These are phyloP conservation scores for Plasmodium adleri DNA, from an alignment of 169 alveolate genomes.

Conservation along the genomic window DNA sequence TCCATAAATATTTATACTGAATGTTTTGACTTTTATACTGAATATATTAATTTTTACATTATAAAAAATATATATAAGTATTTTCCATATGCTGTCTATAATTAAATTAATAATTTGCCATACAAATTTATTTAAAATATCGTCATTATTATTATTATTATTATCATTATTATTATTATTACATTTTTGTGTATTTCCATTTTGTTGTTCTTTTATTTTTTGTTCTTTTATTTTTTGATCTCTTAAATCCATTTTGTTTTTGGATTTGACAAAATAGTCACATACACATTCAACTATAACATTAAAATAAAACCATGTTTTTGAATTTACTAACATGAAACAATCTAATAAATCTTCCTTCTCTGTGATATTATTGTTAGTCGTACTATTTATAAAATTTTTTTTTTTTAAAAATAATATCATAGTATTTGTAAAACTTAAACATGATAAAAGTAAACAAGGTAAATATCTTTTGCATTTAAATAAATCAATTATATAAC, in stretches of 20 bases:
- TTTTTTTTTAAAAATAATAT: conserved; percentile 69
- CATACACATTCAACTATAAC: conserved; percentile 31
- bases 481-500: conserved; percentile 49
- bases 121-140: neutral
- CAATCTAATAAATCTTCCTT: conserved; percentile 39
- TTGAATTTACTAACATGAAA: conserved; percentile 55
- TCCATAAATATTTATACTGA: conserved; percentile 19
- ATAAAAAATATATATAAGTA: conserved; percentile 47
- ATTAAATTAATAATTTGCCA: conserved; percentile 45
- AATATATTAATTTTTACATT: conserved; percentile 35
- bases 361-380: conserved; percentile 5
- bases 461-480: conserved; percentile 22
- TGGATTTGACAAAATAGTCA: conserved; percentile 4
- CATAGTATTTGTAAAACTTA: conserved; percentile 39
- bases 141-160: neutral
- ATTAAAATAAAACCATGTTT: conserved; percentile 61
- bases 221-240: no score
- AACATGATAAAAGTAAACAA: conserved; percentile 37
- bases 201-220: no score
- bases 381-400: conserved; percentile 9
- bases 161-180: conserved; percentile 3
- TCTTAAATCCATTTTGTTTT: no score
- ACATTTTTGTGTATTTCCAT: no score
- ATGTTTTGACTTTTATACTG: conserved; percentile 26
- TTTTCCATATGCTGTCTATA: conserved; percentile 66